A percentile compares a stretch with the other conserved stretches of the same genome.
Conservation (phyloP, 768 basidiomycete species). For the Podaxis sp. region DNA sequence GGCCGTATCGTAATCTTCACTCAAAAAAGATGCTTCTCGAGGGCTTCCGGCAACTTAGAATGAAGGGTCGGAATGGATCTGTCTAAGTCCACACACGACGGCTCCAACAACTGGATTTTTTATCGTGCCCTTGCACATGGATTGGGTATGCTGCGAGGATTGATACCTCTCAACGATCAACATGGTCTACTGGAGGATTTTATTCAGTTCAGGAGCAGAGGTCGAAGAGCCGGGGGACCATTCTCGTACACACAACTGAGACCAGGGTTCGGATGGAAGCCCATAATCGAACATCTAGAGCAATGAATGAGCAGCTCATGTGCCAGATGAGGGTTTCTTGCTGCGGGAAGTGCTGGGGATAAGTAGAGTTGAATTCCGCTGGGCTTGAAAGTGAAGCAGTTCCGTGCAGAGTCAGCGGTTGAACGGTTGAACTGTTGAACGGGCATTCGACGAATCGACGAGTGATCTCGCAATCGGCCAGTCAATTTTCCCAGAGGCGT, state of each 20-base stretch:
- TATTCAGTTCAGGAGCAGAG: not conserved
- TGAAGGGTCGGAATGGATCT: slow-evolving; percentile 10
- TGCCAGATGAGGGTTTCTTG: not conserved
- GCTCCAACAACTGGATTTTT: not conserved
- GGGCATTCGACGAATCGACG: not conserved
- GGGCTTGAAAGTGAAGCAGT: not conserved
- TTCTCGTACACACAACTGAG: not conserved
- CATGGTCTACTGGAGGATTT: not conserved
- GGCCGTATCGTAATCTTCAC: slow-evolving; percentile 8
- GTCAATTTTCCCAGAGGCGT: not conserved
- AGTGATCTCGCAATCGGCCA: not conserved
- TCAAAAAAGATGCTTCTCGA: slow-evolving; percentile 9
- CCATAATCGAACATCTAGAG: not conserved
- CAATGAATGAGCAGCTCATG: not conserved
- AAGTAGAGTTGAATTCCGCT: not conserved
- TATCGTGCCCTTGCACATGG: slow-evolving; percentile 1
- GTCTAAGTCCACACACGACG: not conserved
- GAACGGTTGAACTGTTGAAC: not conserved
- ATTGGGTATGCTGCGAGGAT: not conserved
- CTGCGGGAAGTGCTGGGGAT: not conserved
- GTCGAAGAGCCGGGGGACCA: not conserved
- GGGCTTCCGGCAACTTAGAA: slow-evolving; percentile 9
- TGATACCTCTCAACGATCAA: not conserved
- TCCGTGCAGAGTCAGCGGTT: not conserved
- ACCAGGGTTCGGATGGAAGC: slow-evolving; percentile 10